Evolutionary conservation across 2,329 filamentous ascomycete genomes (phyloP), one percentile per base, ranked within the genome.

Genomic region (Fusarium bactridioides): DNA sequence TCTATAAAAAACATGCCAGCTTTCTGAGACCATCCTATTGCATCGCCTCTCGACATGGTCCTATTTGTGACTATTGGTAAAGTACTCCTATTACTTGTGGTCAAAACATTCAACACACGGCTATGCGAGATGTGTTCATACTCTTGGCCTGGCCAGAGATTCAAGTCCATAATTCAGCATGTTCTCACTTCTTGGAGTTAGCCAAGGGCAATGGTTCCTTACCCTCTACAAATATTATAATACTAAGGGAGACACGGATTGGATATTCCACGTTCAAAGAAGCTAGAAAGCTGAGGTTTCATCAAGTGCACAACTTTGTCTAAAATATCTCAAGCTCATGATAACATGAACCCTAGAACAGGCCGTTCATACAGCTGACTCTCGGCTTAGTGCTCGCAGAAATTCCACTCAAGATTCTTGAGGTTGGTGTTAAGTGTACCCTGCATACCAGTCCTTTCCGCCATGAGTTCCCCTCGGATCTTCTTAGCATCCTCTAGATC

Each of bases 321-420:
- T 9, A 19, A 37, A 18, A 38, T 27, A 27, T 27, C n/a, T 29
- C 13, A 5, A 27, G 13, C 23, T 18, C 19, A 7, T 13, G 8
- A 21, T 9, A 13, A 27, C n/a, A 12, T 3, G 21, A 16, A n/a
- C 4, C 12, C 33, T 7, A 54, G 19, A n/a, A 40, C 19, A 40
- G 31, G 3, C 7, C 10, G 19, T n/a, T 18, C 7, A 47, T 40
- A 27, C 33, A 35, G 18, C 12, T 31, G n/a, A 25, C 40, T 25
- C 29, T 13, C 29, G n/a, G n/a, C 15, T 35, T 55, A 74, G 21
- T 73, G 70, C 40, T 73, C 70, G 41, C 70, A 73, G 51, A 73
- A 73, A 37, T 66, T 74, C 70, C 67, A 73, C 13, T 74, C 57
- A 37, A 55, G 19, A 12, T 21, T 21, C 7, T 23, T 53, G 18